phyloP scores from a whole-genome alignment of 176 grass and related monocot genomes.

The Cocos nucifera region DNA sequence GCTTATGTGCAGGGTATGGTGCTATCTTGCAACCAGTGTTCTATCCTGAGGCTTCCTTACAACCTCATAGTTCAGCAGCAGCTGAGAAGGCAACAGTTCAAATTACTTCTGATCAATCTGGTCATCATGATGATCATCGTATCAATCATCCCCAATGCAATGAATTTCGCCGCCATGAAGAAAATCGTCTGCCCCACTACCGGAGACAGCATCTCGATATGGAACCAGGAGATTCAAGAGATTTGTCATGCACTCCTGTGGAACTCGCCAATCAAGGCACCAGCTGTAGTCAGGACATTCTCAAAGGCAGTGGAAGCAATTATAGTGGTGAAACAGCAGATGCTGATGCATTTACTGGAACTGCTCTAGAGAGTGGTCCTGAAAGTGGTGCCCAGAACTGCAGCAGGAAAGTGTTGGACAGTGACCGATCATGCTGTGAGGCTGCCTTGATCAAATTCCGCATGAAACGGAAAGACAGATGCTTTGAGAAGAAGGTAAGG shows the following conservation, averaged over 20 bases:
- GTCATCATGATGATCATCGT: conserved; percentile 36
- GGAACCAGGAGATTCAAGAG: conserved; percentile 29
- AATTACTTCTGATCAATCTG: conserved; percentile 26
- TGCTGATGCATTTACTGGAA: conserved; percentile 23
- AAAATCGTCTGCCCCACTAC: conserved; percentile 30
- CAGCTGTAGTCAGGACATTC: conserved; percentile 49
- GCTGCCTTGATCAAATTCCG: conserved; percentile 86
- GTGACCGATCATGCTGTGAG: conserved; percentile 40
- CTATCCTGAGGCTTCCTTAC: conserved; percentile 36
- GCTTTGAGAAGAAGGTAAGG: conserved; percentile 89
- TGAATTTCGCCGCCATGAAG: conserved; percentile 30
- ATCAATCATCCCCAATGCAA: conserved; percentile 11
- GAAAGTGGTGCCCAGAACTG: conserved; percentile 60
- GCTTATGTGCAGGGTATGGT: conserved; percentile 24
- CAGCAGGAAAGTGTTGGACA: conserved; percentile 20
- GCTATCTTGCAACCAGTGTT: conserved; percentile 59
- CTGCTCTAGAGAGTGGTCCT: conserved; percentile 53
- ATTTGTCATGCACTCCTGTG: conserved; percentile 19
- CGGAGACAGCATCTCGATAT: conserved; percentile 24
- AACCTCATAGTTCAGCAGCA: conserved; percentile 35
- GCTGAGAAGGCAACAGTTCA: conserved; percentile 30
- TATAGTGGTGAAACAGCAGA: conserved; percentile 55
- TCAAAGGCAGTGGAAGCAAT: conserved; percentile 40
- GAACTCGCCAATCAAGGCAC: conserved; percentile 35
- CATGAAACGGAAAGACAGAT: conserved; percentile 96